Conservation (phyloP, 352 stramenopile genomes). For the Pythium guiyangense region DNA sequence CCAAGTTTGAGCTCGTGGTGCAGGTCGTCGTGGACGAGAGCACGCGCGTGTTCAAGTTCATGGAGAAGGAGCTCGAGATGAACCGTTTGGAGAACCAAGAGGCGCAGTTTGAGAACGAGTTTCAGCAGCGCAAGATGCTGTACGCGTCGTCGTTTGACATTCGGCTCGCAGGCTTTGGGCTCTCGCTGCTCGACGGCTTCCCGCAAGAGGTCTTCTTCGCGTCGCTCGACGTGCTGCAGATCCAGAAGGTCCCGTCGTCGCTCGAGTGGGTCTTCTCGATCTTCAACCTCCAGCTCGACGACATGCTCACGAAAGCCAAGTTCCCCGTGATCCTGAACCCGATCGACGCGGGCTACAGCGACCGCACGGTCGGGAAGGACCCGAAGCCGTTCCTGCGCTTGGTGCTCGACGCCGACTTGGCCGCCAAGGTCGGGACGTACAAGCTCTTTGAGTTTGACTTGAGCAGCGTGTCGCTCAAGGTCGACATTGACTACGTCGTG, state of each 20-base stretch:
- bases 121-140: conserved; percentile 75
- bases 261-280: conserved; percentile 75
- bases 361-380: conserved; percentile 55
- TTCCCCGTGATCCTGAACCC: conserved; percentile 86
- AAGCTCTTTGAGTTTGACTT: conserved; percentile 77
- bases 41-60: conserved; percentile 76
- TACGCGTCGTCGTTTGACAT: conserved; percentile 83
- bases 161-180: conserved; percentile 64
- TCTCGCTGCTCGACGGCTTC: conserved; percentile 72
- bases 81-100: conserved; percentile 64
- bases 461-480: conserved; percentile 65
- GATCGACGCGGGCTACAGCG: conserved; percentile 73
- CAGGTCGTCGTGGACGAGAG: conserved; percentile 79
- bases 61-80: conserved; percentile 78
- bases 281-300: conserved; percentile 79
- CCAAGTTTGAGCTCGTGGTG: conserved; percentile 52
- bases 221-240: conserved; percentile 69
- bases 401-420: conserved; percentile 68
- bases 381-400: conserved; percentile 64
- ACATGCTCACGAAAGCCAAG: conserved; percentile 78
- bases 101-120: conserved; percentile 56
- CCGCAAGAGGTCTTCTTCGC: conserved; percentile 84
- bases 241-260: conserved; percentile 67
- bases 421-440: conserved; percentile 75
- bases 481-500: conserved; percentile 84